These are phyloP conservation scores for Strobilomyces echinocephalus DNA, from an alignment of 768 basidiomycete species.

Conservation along the genomic window DNA sequence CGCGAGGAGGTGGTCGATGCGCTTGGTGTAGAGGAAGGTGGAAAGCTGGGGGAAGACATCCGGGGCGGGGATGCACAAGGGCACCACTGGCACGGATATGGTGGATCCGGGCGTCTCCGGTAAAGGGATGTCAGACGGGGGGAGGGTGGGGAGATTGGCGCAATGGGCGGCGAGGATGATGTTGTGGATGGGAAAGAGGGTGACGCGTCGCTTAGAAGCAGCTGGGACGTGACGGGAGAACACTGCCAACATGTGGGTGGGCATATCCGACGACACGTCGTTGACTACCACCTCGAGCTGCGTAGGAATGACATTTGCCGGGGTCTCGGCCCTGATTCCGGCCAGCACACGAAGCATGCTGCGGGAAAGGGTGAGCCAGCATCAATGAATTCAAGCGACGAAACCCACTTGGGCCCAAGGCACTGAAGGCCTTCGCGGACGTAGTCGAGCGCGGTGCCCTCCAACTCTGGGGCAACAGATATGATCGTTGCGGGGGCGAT, in stretches of 20 bases:
- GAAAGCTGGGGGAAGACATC: conserved; percentile 63
- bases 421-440: conserved; percentile 26
- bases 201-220: conserved; percentile 27
- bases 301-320: conserved; percentile 24
- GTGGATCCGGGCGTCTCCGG: conserved; percentile 17
- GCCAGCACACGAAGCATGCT: conserved; percentile 32
- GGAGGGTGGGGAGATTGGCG: conserved; percentile 25
- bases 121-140: conserved; percentile 10
- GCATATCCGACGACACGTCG: conserved; percentile 29
- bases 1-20: conserved; percentile 51
- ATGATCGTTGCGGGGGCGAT: conserved; percentile 14
- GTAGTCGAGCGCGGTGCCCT: conserved; percentile 19
- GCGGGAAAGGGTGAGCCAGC: conserved; percentile 6
- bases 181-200: conserved; percentile 35
- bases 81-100: conserved; percentile 55
- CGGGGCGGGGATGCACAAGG: conserved; percentile 65
- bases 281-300: conserved; percentile 25
- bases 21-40: conserved; percentile 65
- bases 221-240: conserved; percentile 24
- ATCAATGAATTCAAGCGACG: background rate
- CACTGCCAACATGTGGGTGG: conserved; percentile 31
- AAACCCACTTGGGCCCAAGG: conserved; percentile 27
- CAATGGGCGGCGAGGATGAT: conserved; percentile 32
- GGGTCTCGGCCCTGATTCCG: conserved; percentile 20
- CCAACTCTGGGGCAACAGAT: conserved; percentile 26